These are phyloP conservation scores for Pontederia crassipes DNA, from an alignment of 176 grass and related monocot species.

Conservation along the genomic window DNA sequence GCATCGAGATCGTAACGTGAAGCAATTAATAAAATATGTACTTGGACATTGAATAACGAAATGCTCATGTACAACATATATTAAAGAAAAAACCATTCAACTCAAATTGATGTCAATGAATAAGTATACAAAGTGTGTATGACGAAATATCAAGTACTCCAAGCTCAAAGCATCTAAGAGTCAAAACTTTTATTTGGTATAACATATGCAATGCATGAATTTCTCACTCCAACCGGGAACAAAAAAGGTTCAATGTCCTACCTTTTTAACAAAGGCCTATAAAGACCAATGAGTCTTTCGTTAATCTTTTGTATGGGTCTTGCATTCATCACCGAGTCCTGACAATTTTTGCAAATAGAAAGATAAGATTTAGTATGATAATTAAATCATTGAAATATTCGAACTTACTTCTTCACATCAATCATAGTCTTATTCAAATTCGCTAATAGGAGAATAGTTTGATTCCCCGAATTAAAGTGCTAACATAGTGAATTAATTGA, in stretches of 20 bases:
- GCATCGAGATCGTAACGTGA: too few species aligned
- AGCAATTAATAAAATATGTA: too few species aligned
- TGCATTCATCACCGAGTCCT: conserved; percentile 47
- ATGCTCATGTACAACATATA: too few species aligned
- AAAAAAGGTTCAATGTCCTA: too few species aligned
- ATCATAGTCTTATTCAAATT: too few species aligned
- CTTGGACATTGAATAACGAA: too few species aligned
- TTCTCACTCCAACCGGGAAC: background rate
- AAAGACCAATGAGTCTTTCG: conserved; percentile 35
- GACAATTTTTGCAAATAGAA: background rate
- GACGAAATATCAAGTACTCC: background rate
- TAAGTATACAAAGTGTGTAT: too few species aligned
- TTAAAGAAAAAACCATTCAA: too few species aligned
- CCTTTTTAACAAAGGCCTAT: background rate
- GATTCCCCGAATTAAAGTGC: too few species aligned
- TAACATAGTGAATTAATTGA: too few species aligned
- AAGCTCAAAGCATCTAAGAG: background rate
- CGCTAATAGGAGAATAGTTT: too few species aligned
- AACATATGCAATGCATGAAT: background rate
- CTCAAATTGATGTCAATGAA: too few species aligned
- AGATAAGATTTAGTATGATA: background rate
- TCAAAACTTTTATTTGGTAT: background rate
- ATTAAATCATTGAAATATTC: background rate
- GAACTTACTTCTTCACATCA: background rate
- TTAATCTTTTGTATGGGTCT: conserved; percentile 45